Conservation (phyloP, 139 green algal genomes). For the Spirogloea muscicola region DNA sequence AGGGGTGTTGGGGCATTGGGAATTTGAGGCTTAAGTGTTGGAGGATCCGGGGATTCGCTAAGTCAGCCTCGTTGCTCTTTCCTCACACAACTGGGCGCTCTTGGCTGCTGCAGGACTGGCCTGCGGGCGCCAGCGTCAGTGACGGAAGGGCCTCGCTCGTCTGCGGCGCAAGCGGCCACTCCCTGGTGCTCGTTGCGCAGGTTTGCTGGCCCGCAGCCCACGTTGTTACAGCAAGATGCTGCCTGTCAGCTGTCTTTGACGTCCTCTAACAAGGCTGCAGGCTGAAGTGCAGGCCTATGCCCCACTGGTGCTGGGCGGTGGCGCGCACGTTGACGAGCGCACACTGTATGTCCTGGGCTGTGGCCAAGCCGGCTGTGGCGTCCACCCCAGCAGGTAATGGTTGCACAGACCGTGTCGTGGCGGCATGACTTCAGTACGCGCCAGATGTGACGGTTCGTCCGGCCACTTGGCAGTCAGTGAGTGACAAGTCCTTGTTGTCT, state of each 20-base stretch:
- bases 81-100: too few relatives aligned
- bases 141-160: too few relatives aligned
- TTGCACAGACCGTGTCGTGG: background rate
- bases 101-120: too few relatives aligned
- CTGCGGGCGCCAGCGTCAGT: too few relatives aligned
- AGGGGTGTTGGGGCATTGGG: too few relatives aligned
- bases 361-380: background rate
- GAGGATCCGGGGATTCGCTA: too few relatives aligned
- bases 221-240: background rate
- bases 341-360: background rate
- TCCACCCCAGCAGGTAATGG: background rate
- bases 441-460: too few relatives aligned
- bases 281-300: constrained; percentile 3
- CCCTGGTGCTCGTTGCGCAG: background rate
- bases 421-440: too few relatives aligned
- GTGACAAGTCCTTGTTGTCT: background rate
- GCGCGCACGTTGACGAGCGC: constrained; percentile 1
- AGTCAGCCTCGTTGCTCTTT: too few relatives aligned
- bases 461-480: background rate
- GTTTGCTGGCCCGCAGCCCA: background rate
- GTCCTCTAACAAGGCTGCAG: background rate
- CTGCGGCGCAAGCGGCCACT: too few relatives aligned
- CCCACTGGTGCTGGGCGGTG: background rate
- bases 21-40: too few relatives aligned
- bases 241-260: background rate